Evolutionary conservation across 192 early-diverging fungal species (phyloP).

Genomic region (Backusella tuberculispora): DNA sequence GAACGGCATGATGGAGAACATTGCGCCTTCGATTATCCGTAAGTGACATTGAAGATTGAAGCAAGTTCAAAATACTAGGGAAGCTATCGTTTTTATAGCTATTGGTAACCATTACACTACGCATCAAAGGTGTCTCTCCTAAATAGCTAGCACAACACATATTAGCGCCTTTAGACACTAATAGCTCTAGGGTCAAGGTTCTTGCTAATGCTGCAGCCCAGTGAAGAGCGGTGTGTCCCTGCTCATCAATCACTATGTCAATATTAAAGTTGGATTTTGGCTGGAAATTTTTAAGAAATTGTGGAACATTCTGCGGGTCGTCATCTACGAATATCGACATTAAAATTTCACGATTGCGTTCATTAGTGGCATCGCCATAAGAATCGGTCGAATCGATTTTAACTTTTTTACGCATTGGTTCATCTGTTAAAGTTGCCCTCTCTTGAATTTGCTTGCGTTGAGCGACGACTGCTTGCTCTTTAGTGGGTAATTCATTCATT

Average conservation of each 20-base stretch:
- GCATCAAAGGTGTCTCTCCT: conserved; percentile 88
- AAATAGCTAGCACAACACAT: conserved; percentile 66
- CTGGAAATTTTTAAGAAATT: conserved; percentile 41
- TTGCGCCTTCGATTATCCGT: conserved; percentile 77
- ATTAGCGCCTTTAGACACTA: conserved; percentile 78
- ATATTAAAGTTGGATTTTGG: conserved; percentile 66
- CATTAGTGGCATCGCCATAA: conserved; percentile 40
- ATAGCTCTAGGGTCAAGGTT: conserved; percentile 73
- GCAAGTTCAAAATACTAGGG: conserved; percentile 65
- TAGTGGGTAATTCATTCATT: conserved; percentile 27
- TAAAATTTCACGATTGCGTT: conserved; percentile 73
- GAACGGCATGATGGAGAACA: conserved; percentile 88
- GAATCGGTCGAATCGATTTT: neutral
- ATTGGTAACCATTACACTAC: conserved; percentile 87
- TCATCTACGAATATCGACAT: conserved; percentile 87
- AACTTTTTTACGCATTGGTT: conserved; percentile 20
- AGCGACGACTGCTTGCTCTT: conserved; percentile 31
- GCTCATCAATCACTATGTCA: conserved; percentile 89
- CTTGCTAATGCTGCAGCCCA: conserved; percentile 93
- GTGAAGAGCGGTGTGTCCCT: conserved; percentile 91
- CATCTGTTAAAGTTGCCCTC: neutral
- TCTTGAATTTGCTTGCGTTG: conserved; percentile 10
- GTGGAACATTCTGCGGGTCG: conserved; percentile 65
- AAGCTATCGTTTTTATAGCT: conserved; percentile 81
- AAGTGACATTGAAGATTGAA: conserved; percentile 71